Evolutionary conservation across 495 filamentous ascomycete species (phyloP), one percentile per base, ranked within the genome.

Genomic region (Sporormia fimetaria): DNA sequence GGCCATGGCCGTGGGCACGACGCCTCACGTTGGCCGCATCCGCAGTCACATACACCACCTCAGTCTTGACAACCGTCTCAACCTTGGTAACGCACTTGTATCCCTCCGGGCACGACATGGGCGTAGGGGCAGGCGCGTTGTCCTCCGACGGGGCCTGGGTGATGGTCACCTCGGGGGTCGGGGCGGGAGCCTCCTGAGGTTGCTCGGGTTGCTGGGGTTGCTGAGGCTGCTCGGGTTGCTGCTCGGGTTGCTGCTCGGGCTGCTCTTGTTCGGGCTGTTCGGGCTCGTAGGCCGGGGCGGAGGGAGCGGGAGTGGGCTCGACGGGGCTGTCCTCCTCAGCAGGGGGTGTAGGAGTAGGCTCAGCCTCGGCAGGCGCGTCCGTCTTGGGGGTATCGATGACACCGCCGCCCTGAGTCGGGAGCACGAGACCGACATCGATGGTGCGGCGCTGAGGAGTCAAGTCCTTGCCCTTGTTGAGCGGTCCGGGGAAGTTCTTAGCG

Each of bases 381-480:
- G 21, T 38, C 33, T 44, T 21, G 2, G 24, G 32, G 10, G 33
- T 15, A 9, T 20, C 16, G 12, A 27, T 33, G 15, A 44, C 33
- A 25, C 33, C 42, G 7, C 28, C 51, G 15, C 36, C 32, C 5
- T 10, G 11, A 2, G 51, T 49, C 4, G 40, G 33, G 30, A 54
- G 34, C 2, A 54, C 37, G 22, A 49, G 44, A 0, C 51, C 51
- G 22, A 49, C 37, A 18, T 41, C 41, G 28, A 56, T 52, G 9
- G 44, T 53, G 15, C 16, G 16, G 5, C 17, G 11, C 25, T 29
- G 15, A 4, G 65, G 65, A 9, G 56, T 66, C 9, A 76, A 52
- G 23, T 57, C 59, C 52, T 63, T 50, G 14, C 69, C 70, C 52
- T 65, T 61, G 54, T 74, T 63, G 8, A 75, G 74, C n/a, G 78